These are phyloP conservation scores for Candida takata DNA, from an alignment of 805 yeast genomes.

Conservation along the genomic window DNA sequence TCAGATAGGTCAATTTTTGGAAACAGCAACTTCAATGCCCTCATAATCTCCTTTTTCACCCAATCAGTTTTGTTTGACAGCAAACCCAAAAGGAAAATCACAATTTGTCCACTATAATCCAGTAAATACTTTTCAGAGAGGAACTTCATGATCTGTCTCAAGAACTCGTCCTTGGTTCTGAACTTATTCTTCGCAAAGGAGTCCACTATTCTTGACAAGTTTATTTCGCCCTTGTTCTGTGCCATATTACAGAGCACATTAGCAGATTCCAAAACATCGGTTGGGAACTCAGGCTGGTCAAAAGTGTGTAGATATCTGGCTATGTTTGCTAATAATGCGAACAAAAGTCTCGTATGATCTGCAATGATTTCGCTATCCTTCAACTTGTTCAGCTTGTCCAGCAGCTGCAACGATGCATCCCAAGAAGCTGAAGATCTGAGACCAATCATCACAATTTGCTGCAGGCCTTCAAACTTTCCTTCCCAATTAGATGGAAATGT, in stretches of 20 bases:
- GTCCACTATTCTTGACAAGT: slow-evolving; percentile 62
- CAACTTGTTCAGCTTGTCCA: slow-evolving; percentile 63
- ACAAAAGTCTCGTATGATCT: slow-evolving; percentile 56
- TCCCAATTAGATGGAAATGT: slow-evolving; percentile 96
- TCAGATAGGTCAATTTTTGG: slow-evolving; percentile 71
- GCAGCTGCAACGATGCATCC: slow-evolving; percentile 65
- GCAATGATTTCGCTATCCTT: slow-evolving; percentile 75
- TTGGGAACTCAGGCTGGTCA: slow-evolving; percentile 44
- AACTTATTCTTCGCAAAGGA: slow-evolving; percentile 75
- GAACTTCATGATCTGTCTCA: slow-evolving; percentile 70
- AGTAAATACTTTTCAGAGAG: slow-evolving; percentile 69
- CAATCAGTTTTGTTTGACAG: slow-evolving; percentile 70
- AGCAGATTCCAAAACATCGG: slow-evolving; percentile 47
- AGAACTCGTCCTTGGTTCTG: slow-evolving; percentile 84
- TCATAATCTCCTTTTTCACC: slow-evolving; percentile 79
- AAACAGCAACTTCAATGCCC: slow-evolving; percentile 62
- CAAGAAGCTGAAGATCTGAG: slow-evolving; percentile 74
- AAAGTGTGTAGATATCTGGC: slow-evolving; percentile 83
- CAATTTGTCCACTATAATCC: slow-evolving; percentile 60
- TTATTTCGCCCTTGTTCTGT: slow-evolving; percentile 43
- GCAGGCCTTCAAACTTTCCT: slow-evolving; percentile 86
- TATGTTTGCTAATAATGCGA: slow-evolving; percentile 68
- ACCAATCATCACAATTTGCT: slow-evolving; percentile 73
- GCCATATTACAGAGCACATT: slow-evolving; percentile 57
- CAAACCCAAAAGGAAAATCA: slow-evolving; percentile 71